Evolutionary conservation across 345 rosid genomes (phyloP), one percentile per base, ranked within the genome.

Genomic region (Gossypioides kirkii): DNA sequence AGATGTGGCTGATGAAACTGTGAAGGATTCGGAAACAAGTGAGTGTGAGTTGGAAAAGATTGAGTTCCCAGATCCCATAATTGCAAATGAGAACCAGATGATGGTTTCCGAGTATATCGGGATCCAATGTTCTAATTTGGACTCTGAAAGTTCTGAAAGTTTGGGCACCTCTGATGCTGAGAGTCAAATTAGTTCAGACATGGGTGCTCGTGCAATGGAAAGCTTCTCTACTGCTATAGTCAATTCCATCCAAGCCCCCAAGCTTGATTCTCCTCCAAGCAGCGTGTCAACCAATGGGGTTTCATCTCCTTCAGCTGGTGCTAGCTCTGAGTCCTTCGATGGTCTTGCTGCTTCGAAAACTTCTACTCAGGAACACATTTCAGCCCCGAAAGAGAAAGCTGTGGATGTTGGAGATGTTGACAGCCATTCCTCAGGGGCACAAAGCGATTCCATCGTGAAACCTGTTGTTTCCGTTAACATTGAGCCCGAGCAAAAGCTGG

Each of bases 51-150:
- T 92, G 32, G 96, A 95, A 36, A 90, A 81, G 84, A 86, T 95
- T 22, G 99, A 95, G 89, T 95, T 95, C 73, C 99, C 98, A 3
- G 99, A 95, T 83, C 99, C 98, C 0, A 90, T 91, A 60, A 84
- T 95, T 59, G 94, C 70, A 18, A 95, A 92, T 61, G 99, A 95
- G 80, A 90, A 91, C 77, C 90, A 95, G 84, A 84, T 88, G 85
- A 95, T 95, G 99, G 89, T 95, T 73, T 91, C 99, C 0, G 99
- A 95, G 85, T 95, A 95, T 75, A 83, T 86, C 76, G 90, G 84
- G 76, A 85, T 92, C 69, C 69, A 91, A 20, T 81, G 87, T 76
- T 70, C 85, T 68, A 74, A 76, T 74, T 38, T 84, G 61, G 95
- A 87, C 73, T 86, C 97, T 2, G 88, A 86, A 79, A 82, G 82